Evolutionary conservation across 2,329 filamentous ascomycete genomes (phyloP), one percentile per base, ranked within the genome.

Genomic region (Aschersonia sp.): DNA sequence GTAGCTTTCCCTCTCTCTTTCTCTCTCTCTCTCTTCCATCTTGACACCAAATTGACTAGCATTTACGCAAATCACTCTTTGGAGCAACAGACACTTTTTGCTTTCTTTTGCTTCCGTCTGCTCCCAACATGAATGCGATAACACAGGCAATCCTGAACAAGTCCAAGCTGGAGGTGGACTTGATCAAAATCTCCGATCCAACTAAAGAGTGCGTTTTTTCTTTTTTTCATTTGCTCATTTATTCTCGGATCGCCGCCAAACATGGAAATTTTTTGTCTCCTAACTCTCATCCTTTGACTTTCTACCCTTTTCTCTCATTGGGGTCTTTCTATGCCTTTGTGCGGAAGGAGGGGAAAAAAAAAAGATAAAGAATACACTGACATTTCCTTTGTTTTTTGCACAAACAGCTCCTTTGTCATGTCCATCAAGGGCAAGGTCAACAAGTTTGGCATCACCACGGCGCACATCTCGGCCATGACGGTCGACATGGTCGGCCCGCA

Each of bases 71-170:
- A 22, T 3, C 22, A 22, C 22, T 22, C 22, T 22, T 22, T 22
- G 22, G 22, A 22, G 22, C 22, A 22, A 22, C 22, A 37, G 33
- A 37, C 12, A 12, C 8, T 37, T 37, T 37, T 37, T 8, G 8
- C 8, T 4, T 37, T 37, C 12, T 37, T 12, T 37, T 12, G 33
- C 33, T 37, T 37, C 12, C 33, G 12, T 37, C 33, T 37, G 33
- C 33, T 37, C 4, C 33, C n/a, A 62, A 62, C 35, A 49, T 56
- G 4, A 60, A 72, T 14, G 62, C 69, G 8, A 47, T 57, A 39
- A 70, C 70, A 49, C 70, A 73, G 58, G 68, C 69, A 54, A 73
- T 73, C 37, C 49, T 56, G 8, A 37, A 45, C 30, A 33, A 45
- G 43, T 45, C 43, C 14, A 45, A 45, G 43, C 22, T 45, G 30